These are phyloP conservation scores for Bryoglossum gracile DNA, from an alignment of 495 filamentous ascomycete species.

Conservation along the genomic window DNA sequence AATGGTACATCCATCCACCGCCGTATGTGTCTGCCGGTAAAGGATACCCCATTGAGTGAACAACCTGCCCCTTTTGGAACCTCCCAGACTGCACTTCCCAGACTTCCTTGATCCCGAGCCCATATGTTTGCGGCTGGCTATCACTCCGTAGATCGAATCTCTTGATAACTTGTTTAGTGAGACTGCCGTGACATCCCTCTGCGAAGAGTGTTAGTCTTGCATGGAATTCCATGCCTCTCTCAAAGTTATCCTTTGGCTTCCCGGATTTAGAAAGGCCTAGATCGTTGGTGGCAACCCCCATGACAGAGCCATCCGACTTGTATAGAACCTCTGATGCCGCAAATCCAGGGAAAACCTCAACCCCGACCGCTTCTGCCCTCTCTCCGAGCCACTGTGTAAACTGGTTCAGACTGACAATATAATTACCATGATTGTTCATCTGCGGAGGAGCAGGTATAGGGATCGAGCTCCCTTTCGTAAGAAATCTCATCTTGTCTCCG, in stretches of 20 bases:
- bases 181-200: constrained; percentile 92
- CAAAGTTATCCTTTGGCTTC: constrained; percentile 83
- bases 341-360: constrained; percentile 96
- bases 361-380: constrained; percentile 90
- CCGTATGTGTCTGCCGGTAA: constrained; percentile 86
- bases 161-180: constrained; percentile 92
- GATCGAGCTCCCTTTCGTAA: constrained; percentile 74
- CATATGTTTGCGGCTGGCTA: constrained; percentile 91
- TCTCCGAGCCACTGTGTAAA: constrained; percentile 93
- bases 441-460: constrained; percentile 86
- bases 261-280: constrained; percentile 74
- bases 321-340: constrained; percentile 92
- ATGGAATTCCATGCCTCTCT: constrained; percentile 98
- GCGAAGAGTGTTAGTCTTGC: constrained; percentile 88
- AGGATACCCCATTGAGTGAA: constrained; percentile 92
- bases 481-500: constrained; percentile 83
- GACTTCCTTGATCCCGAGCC: constrained; percentile 89
- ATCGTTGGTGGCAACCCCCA: constrained; percentile 95
- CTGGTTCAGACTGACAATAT: constrained; percentile 91
- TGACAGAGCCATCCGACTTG: constrained; percentile 74
- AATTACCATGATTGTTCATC: constrained; percentile 98
- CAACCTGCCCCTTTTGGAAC: constrained; percentile 76
- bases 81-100: constrained; percentile 96
- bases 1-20: constrained; percentile 98
- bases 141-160: constrained; percentile 88